Base-by-base conservation (phyloP, 2,329 filamentous ascomycete species). In the Blumeria graminis region DNA sequence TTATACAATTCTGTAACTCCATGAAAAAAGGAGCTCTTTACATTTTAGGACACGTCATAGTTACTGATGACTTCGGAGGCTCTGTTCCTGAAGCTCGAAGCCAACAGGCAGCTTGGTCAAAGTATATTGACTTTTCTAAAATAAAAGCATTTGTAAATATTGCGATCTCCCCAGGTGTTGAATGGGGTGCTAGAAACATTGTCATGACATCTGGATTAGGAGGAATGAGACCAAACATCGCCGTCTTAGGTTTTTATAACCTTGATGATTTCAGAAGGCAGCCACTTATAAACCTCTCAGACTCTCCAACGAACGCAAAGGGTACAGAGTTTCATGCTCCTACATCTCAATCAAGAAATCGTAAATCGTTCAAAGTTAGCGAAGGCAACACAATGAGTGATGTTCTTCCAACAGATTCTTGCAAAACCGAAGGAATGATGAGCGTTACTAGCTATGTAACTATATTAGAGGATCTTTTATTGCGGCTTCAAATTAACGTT, bases 131-230 rank as follows among this genome's bases (percentile, higher is more conserved):
- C 63, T 87, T 81, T 61, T 87, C 85, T 0, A 81, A 78, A 62
- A 87, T 93, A 65, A 94, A 94, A 67, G 87, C 87, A 0, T 94
- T 94, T 65, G 82, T 93, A 11, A 89, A 94, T 62, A 77, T 94
- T 55, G 80, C 84, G 13, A 85, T 94, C 66, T 86, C 86, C 0
- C 87, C 87, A 0, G 78, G 80, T 2, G 78, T 89, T 34, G 87
- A 84, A 63, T 94, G 87, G 87, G 87, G 87, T 0, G 77, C 86
- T 22, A 76, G 87, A 18, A 94, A 93, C 63, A 73, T 93, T 50
- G 84, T 92, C 8, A 69, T 94, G 9, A 85, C 83, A 10, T 83
- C 87, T 14, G 87, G 87, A 0, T 71, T 94, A 1, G 87, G 87
- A 3, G 86, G 87, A 13, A 93, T 94, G 86, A 73, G 87, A 45